Evolutionary conservation across 1,139 yeast genomes (phyloP), one percentile per base, ranked within the genome.

Genomic region (Sugiyamaella castrensis): DNA sequence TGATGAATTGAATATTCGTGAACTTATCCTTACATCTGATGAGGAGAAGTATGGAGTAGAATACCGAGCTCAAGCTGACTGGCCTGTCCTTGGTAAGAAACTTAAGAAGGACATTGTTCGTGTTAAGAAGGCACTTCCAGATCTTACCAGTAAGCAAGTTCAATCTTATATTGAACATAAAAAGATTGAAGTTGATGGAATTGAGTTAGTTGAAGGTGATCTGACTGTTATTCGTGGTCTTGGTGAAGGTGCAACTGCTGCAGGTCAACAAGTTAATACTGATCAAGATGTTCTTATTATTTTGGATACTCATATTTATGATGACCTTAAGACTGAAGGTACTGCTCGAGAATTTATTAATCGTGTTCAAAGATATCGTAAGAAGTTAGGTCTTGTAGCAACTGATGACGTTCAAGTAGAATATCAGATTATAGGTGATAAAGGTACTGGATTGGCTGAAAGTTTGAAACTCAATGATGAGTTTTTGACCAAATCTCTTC

Each of bases 1-100:
- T 55, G 98, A 91, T 61, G 98, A 94, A 72, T 80, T 94, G 68
- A 94, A 94, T 65, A 86, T 94, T 52, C 85, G 97, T 70, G 92
- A 87, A 60, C 70, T 94, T 52, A 73, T 88, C 61, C 84, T 94
- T 61, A 89, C 98, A 30, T 77, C 88, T 29, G 97, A 94, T 65
- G 99, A 94, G 74, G 84, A 78, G 60, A 82, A 84, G 65, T 91
- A 89, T 65, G 94, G 92, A 61, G 98, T 94, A 55, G 87, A 84
- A 65, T 92, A 91, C 75, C 81, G 80, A 54, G 97, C 92, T 43
- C 95, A 87, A 68, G 98, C 98, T 41, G 99, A 94, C 73, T 94
- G 99, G 99, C 95, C 98, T 47, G 88, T 89, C 13, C 79, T 94
- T 59, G 99, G 99, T 73, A 92, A 92, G 79, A 92, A 92, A 71